Evolutionary conservation across 495 filamentous ascomycete genomes (phyloP).

Genomic region (Penicillium herquei): DNA sequence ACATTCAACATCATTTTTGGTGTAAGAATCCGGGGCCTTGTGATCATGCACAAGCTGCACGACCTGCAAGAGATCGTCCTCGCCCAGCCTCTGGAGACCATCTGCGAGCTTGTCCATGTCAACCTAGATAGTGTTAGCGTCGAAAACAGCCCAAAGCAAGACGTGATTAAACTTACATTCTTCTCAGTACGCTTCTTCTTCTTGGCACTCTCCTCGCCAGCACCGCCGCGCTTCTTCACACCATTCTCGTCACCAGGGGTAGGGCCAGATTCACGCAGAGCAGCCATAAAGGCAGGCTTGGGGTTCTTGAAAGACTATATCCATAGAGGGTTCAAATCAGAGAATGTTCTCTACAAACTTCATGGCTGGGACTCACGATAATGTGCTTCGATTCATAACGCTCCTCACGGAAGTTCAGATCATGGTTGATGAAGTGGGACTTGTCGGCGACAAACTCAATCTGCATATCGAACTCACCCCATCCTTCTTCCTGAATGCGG

Average conservation of each 20-base stretch:
- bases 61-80: conserved; percentile 89
- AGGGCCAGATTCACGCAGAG: conserved; percentile 77
- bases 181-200: conserved; percentile 78
- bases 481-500: conserved; percentile 87
- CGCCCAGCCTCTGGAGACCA: conserved; percentile 75
- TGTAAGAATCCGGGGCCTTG: conserved; percentile 87
- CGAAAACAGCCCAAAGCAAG: neutral
- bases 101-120: conserved; percentile 98
- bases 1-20: conserved; percentile 96
- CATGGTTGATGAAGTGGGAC: conserved; percentile 76
- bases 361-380: conserved; percentile 53
- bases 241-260: conserved; percentile 74
- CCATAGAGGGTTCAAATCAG: neutral
- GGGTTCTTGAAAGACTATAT: conserved; percentile 84
- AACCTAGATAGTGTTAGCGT: conserved; percentile 39
- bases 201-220: conserved; percentile 59
- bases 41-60: conserved; percentile 98
- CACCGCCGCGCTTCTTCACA: conserved; percentile 49
- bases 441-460: conserved; percentile 81
- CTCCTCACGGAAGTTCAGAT: conserved; percentile 83
- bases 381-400: conserved; percentile 82
- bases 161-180: conserved; percentile 41
- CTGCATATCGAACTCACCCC: conserved; percentile 98
- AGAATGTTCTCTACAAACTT: neutral
- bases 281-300: conserved; percentile 70